Conservation (phyloP, 2,329 filamentous ascomycete species). For the Sclerotinia spermophila region DNA sequence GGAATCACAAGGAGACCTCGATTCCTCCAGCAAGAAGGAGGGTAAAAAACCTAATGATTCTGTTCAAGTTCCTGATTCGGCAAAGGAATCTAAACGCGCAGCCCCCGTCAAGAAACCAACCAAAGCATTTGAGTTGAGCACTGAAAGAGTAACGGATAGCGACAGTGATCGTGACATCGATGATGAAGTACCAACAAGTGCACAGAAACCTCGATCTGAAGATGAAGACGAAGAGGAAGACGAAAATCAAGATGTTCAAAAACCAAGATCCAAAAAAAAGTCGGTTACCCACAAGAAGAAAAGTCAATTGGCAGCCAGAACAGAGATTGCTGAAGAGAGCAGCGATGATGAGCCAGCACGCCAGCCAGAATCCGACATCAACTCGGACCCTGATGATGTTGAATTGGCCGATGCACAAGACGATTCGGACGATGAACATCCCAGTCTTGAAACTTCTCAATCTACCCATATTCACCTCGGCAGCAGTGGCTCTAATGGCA, state of each 20-base stretch:
- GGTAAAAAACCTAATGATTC: background rate
- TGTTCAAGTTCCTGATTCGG: background rate
- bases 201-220: slow-evolving; percentile 10
- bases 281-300: background rate
- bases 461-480: background rate
- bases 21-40: background rate
- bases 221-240: background rate
- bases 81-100: slow-evolving; percentile 1
- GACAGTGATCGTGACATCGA: slow-evolving; percentile 3
- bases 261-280: background rate
- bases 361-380: background rate
- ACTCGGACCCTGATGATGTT: slow-evolving; percentile 2
- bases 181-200: slow-evolving; percentile 12
- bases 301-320: background rate
- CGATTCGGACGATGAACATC: background rate
- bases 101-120: background rate
- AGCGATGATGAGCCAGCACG: background rate
- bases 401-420: slow-evolving; percentile 1
- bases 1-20: background rate
- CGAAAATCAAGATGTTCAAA: background rate
- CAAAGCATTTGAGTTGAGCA: slow-evolving; percentile 11
- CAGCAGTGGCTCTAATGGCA: background rate
- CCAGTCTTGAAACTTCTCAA: slow-evolving; percentile 1
- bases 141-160: slow-evolving; percentile 14
- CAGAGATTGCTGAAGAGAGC: background rate